Conservation (phyloP, 2,329 filamentous ascomycete species). For the Trichoderma guizhouense region DNA sequence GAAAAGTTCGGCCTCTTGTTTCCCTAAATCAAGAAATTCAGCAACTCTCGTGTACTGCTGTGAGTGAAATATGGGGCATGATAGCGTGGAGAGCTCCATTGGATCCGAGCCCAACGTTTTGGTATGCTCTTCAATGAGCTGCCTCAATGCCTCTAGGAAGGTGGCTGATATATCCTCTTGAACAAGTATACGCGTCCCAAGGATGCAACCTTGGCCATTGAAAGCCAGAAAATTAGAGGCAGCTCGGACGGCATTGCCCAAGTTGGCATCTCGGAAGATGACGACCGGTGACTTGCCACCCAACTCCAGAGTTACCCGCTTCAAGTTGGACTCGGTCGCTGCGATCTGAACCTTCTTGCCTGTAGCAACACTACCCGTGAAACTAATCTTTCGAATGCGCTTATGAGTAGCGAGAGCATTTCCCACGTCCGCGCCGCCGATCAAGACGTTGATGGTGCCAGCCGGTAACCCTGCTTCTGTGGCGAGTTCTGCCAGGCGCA, state of each 20-base stretch:
- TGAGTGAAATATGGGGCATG: not conserved
- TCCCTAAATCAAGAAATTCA: not conserved
- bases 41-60: not conserved
- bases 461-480: not conserved
- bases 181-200: not conserved
- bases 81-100: not conserved
- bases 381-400: not conserved
- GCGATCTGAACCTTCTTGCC: not conserved
- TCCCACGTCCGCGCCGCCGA: not conserved
- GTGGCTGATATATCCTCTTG: not conserved
- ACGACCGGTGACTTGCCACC: not conserved
- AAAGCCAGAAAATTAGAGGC: not conserved
- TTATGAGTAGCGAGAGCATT: not conserved
- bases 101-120: not conserved
- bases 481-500: not conserved
- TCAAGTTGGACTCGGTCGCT: not conserved
- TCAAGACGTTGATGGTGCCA: not conserved
- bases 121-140: not conserved
- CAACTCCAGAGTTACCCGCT: not conserved
- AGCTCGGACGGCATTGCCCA: not conserved
- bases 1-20: not conserved
- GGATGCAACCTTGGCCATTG: not conserved
- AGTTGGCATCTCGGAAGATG: not conserved
- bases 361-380: not conserved
- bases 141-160: not conserved